Base-by-base conservation (phyloP, 305 asterid species). In the Andrographis paniculata region DNA sequence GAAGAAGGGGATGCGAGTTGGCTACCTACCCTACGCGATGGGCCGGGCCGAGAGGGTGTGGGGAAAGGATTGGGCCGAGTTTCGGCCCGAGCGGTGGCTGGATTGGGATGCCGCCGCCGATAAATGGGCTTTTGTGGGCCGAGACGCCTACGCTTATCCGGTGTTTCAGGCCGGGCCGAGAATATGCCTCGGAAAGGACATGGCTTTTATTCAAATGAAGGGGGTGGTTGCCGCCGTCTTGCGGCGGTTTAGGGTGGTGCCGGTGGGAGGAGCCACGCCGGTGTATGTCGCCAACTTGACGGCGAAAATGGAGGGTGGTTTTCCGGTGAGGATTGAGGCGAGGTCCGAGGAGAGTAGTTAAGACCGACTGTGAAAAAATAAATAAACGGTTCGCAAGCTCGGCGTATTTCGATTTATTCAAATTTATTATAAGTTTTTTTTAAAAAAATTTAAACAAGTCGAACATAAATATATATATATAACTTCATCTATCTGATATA, bases 141-240 rank as follows among this genome's bases (percentile, higher is more conserved):
- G 30, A 50, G 80, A 61, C 56, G 27, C 45, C 14, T 67, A 53
- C 31, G 53, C 48, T 0, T 70, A 56, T 52, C 73, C 78, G 3
- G 78, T 74, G 16, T 74, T 74, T 45, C 68, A 71, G 35, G 59
- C 67, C 0, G 82, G 82, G 16, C 78, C 82, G 0, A 64, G 78
- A 19, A 56, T 64, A 27, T 74, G 78, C 40, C 51, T 70, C 30
- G 82, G 81, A 45, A 74, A 74, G 45, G 75, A 74, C 19, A 74
- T 70, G 81, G 69, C 81, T 20, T 70, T 56, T 55, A 18, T 74
- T 52, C 78, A 74, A 20, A 74, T 74, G 82, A 74, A 74, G 72
- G 45, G 62, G 41, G 66, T 75, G 38, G 74, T 69, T 0, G 61
- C 68, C 21, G 61, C 65, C 16, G 66, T 75, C 15, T 17, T 72